Base-by-base conservation (phyloP, 441 rosid genomes). In the Pelargonium cotyledonis region DNA sequence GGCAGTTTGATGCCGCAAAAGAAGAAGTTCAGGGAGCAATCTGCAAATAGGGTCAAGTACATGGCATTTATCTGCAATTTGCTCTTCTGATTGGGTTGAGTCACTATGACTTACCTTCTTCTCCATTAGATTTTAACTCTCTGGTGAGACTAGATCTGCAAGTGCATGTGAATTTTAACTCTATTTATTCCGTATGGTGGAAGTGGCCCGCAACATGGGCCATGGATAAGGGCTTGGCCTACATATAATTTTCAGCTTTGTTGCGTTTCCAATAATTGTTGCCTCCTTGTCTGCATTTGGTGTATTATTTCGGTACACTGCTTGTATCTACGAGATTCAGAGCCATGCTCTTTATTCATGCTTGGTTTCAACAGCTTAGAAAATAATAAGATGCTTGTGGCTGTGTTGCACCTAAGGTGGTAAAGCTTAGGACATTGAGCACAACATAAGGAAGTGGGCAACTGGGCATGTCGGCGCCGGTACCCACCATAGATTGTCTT, bases 171-270 rank as follows among this genome's bases (percentile, higher is more conserved):
- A 63, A 40, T 63, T 67, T 67, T 38, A 71, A 19, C 65, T 65
- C 26, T 16, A 40, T 68, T 64, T 15, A 49, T 44, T 65, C 38
- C 65, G 69, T 65, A 49, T 70, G 65, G 65, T 53, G 68, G 67
- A 58, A 73, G 55, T 73, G 78, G 74, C 65, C 76, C 71, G 21
- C 53, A 68, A 62, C 40, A 49, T 73, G 70, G 57, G 70, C 65
- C 69, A 69, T 57, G 29, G 68, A 58, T 64, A 62, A 41, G 67
- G 71, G 43, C 57, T 68, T 67, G 66, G 16, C 65, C 23, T 68
- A 41, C 43, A 47, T 66, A 35, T 70, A 46, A 35, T 5, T 67
- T 31, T 11, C 58, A 46, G 61, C 68, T 68, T 40, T 65, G 65
- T 15, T 76, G 64, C 60, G 58, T 57, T 65, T 68, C 38, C 73